Evolutionary conservation across 805 yeast genomes (phyloP).

Genomic region (Kuraishia capsulata): DNA sequence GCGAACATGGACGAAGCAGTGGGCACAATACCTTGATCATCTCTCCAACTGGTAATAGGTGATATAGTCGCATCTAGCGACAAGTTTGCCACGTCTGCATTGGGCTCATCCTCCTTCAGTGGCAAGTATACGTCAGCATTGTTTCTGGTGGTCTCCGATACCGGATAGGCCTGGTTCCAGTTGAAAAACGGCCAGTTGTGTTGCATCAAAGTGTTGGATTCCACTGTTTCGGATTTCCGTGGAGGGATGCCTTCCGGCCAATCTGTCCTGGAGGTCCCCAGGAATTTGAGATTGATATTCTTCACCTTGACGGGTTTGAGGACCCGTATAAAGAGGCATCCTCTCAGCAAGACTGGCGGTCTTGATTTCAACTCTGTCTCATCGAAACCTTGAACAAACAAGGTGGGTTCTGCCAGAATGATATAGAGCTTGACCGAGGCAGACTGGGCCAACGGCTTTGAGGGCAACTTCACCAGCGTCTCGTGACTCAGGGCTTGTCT

Average conservation of each 20-base stretch:
- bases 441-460: slow-evolving; percentile 49
- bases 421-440: slow-evolving; percentile 63
- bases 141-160: slow-evolving; percentile 21
- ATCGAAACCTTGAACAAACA: slow-evolving; percentile 79
- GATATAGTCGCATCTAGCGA: slow-evolving; percentile 23
- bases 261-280: slow-evolving; percentile 71
- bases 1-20: neutral
- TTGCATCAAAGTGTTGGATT: slow-evolving; percentile 53
- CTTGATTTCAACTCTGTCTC: slow-evolving; percentile 50
- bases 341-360: slow-evolving; percentile 77
- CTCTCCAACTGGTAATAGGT: slow-evolving; percentile 16
- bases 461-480: slow-evolving; percentile 39
- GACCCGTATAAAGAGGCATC: slow-evolving; percentile 63
- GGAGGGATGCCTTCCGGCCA: slow-evolving; percentile 99
- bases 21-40: neutral
- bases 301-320: slow-evolving; percentile 67
- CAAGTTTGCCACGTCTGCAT: slow-evolving; percentile 24
- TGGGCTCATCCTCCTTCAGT: slow-evolving; percentile 11
- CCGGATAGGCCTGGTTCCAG: slow-evolving; percentile 18
- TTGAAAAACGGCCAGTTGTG: slow-evolving; percentile 91
- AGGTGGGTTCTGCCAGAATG: slow-evolving; percentile 68
- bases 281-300: slow-evolving; percentile 48
- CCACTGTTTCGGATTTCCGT: slow-evolving; percentile 56
- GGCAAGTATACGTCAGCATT: slow-evolving; percentile 41
- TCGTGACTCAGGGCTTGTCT: slow-evolving; percentile 24